Base-by-base conservation (phyloP, 352 stramenopile genomes). In the Aphanomyces astaci region DNA sequence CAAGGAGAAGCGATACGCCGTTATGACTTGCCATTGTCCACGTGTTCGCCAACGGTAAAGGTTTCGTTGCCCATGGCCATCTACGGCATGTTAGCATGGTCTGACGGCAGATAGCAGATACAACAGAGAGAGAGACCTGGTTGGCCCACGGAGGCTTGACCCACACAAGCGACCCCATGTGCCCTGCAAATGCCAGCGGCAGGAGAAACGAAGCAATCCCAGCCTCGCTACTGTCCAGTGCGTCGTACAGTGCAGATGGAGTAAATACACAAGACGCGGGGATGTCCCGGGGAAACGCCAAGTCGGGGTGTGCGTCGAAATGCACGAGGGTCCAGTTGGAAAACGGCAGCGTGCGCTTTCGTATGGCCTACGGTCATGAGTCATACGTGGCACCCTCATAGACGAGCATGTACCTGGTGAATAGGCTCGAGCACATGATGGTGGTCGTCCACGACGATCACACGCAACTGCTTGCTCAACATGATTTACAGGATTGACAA, bases 181-280 rank as follows among this genome's bases (percentile, higher is more conserved):
- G 88, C 1, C 87, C 87, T 32, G 82, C 84, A 56, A 84, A 91
- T 17, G 91, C 79, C 15, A 92, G 59, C 11, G 88, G 88, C 36
- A 95, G 64, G 33, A 93, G 73, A 56, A 96, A 96, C 65, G 95
- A 88, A 9, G 88, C 86, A 67, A 95, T 96, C 17, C 87, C 88
- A 74, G 68, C 64, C 25, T 60, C 62, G 0, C 86, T 92, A 1
- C 76, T 72, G 63, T 94, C 84, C 48, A 96, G 68, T 3, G 63
- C 31, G 15, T 94, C 76, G 62, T 96, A 96, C 3, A 96, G 77
- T 31, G 52, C 76, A 0, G 87, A 73, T 5, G 87, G 86, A 9
- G 79, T 22, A 39, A 89, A 96, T 30, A 94, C 79, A 13, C 79
- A 70, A 9, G 59, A 49, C 0, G 85, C 75, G 25, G 79, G 72